Percentiles rank a stretch among this genome's conserved stretches.
phyloP scores from a whole-genome alignment of 164 flowering plant genomes.

The Chimonanthus praecox region DNA sequence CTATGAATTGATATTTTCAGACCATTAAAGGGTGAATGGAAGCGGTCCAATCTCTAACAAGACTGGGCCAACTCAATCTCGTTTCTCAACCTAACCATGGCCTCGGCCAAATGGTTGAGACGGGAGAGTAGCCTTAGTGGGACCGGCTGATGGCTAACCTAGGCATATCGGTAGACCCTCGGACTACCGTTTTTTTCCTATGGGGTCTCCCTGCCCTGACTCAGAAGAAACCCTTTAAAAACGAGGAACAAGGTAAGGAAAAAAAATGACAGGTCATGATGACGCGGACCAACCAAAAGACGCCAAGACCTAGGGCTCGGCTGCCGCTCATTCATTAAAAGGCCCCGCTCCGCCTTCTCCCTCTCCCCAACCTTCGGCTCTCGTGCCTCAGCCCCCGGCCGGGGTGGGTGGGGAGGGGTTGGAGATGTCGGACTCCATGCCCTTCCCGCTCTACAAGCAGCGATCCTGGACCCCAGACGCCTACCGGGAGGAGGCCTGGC shows the following conservation, averaged over 20 bases:
- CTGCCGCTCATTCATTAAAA: not conserved
- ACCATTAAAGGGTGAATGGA: too few species aligned
- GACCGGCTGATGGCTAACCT: not conserved
- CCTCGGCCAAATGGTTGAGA: too few species aligned
- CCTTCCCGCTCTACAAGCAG: conserved; percentile 40
- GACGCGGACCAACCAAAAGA: conserved; percentile 30
- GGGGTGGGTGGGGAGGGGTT: not conserved
- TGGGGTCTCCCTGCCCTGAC: not conserved
- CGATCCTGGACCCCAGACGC: conserved; percentile 64
- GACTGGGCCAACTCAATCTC: too few species aligned
- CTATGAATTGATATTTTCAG: too few species aligned
- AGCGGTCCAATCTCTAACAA: too few species aligned
- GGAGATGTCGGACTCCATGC: conserved; percentile 13
- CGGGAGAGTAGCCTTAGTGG: too few species aligned
- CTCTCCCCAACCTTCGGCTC: not conserved
- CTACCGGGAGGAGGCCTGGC: conserved; percentile 48
- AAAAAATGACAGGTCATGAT: conserved; percentile 23
- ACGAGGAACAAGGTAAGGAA: not conserved
- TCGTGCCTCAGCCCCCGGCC: conserved; percentile 1
- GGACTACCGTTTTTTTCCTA: not conserved
- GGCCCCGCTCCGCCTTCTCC: not conserved
- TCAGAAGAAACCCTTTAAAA: not conserved
- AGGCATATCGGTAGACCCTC: not conserved
- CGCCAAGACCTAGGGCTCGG: not conserved
- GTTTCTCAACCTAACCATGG: too few species aligned